These are phyloP conservation scores for Pythium guiyangense DNA, from an alignment of 352 stramenopile species.

Conservation along the genomic window DNA sequence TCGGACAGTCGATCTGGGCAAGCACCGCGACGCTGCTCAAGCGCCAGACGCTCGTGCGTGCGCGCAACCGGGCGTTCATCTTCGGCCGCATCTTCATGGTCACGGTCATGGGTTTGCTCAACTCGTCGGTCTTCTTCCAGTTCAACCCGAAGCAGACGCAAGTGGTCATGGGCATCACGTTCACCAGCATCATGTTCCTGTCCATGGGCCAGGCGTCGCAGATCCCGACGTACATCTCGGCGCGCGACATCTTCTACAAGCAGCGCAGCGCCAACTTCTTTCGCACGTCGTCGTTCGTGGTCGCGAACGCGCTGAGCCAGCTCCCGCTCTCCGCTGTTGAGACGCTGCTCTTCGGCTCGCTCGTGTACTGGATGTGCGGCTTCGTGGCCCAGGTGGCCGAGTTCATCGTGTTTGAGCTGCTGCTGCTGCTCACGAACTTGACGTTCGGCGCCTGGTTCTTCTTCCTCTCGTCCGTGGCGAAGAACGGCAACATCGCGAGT, in stretches of 20 bases:
- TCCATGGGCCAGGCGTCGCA: no score
- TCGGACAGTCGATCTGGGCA: no score
- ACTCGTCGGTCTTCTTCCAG: constrained; percentile 33
- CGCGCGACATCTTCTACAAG: no score
- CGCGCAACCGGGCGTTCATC: no score
- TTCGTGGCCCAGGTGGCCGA: constrained; percentile 15
- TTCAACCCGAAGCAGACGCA: no score
- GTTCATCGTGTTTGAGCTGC: constrained; percentile 36
- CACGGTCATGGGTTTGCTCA: constrained; percentile 40
- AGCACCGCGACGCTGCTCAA: no score
- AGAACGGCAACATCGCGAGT: constrained; percentile 34
- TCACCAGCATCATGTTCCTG: no score
- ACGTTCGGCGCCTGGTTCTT: constrained; percentile 48
- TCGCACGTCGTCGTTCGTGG: constrained; percentile 43
- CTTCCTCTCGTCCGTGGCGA: constrained; percentile 23
- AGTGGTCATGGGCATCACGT: no score
- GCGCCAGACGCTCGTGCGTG: no score
- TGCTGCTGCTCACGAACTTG: constrained; percentile 41
- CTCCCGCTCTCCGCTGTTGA: constrained; percentile 34
- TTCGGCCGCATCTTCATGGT: constrained; percentile 35
- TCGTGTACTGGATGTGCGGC: constrained; percentile 79
- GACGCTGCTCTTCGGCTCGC: constrained; percentile 55
- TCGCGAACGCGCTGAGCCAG: constrained; percentile 31
- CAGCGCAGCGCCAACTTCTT: no score
- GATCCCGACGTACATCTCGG: no score